Base-by-base conservation (phyloP, 169 alveolate species). In the Blepharisma undulans region DNA sequence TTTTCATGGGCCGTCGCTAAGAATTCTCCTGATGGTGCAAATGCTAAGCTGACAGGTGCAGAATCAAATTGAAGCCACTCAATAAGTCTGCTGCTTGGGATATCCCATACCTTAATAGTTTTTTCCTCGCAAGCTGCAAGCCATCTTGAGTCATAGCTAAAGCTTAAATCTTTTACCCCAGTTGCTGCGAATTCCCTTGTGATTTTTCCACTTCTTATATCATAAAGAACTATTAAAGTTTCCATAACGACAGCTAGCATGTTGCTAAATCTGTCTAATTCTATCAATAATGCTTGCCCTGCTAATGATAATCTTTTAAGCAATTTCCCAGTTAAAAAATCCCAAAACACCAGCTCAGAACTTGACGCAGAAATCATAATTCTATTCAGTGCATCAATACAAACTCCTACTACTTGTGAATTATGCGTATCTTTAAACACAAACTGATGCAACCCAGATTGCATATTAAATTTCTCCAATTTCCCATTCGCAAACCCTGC, bases 401-500 rank as follows among this genome's bases (percentile, higher is more conserved):
- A 92, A 32, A 96, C 30, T 59, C 96, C 96, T 59, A 90, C 92
- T 8, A 94, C 88, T 84, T 89, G 81, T 87, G 91, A 88, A 19
- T 80, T 82, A 88, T 95, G 97, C n/a, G 92, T 88, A 25, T 92
- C 88, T 71, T 33, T 16, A 29, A 93, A 91, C 5, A n/a, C 12
- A 33, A 94, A 94, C 77, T 92, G 91, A 84, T 91, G 94, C 16
- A 91, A 76, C 2, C 98, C 97, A 72, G 97, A 95, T 92, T 98
- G 99, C 92, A 98, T 96, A 76, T 97, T 98, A 92, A 98, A 97
- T 66, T 98, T 96, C 92, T 97, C 98, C 19, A 98, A 92, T 36
- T 93, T 89, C 33, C 99, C 99, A 92, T 94, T 95, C 76, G 91
- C 96, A 95, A 96, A 98, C 22, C 99, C 99, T 76, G 97, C 97